Percentiles rank a stretch among this genome's conserved stretches.
phyloP scores from a whole-genome alignment of 768 basidiomycete species.

The Lentinula sp. region DNA sequence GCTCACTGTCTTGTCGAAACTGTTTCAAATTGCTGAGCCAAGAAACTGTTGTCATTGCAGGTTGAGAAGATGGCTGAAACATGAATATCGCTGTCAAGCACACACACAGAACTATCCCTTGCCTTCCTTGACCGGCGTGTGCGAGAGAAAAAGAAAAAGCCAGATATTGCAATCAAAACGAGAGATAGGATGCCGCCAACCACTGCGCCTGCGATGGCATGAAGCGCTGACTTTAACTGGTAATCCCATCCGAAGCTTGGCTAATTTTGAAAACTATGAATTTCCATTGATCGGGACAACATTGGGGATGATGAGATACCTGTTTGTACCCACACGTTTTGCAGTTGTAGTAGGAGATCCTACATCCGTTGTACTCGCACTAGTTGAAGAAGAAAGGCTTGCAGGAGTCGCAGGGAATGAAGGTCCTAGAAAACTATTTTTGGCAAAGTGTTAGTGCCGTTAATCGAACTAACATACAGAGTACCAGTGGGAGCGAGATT shows the following conservation, averaged over 20 bases:
- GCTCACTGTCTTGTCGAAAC: not conserved
- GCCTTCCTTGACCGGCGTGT: not conserved
- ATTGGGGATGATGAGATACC: not conserved
- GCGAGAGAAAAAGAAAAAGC: not conserved
- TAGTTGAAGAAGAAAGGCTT: not conserved
- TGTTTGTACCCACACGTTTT: not conserved
- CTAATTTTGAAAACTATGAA: too few relatives aligned
- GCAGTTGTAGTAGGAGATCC: not conserved
- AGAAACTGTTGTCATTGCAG: not conserved
- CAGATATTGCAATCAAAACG: not conserved
- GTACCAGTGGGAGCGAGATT: too few relatives aligned
- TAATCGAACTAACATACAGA: too few relatives aligned
- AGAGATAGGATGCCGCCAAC: not conserved
- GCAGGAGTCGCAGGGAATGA: not conserved
- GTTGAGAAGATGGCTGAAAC: not conserved
- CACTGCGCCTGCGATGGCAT: too few relatives aligned
- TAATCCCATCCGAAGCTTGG: too few relatives aligned
- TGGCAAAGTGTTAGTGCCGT: not conserved
- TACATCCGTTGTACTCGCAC: not conserved
- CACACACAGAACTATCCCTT: not conserved
- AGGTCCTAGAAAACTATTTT: not conserved
- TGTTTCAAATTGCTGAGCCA: too few relatives aligned
- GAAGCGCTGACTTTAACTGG: too few relatives aligned
- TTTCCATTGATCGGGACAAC: too few relatives aligned
- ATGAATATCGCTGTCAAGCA: not conserved